phyloP scores from a whole-genome alignment of 169 alveolate species.

The Eimeria tenella region DNA sequence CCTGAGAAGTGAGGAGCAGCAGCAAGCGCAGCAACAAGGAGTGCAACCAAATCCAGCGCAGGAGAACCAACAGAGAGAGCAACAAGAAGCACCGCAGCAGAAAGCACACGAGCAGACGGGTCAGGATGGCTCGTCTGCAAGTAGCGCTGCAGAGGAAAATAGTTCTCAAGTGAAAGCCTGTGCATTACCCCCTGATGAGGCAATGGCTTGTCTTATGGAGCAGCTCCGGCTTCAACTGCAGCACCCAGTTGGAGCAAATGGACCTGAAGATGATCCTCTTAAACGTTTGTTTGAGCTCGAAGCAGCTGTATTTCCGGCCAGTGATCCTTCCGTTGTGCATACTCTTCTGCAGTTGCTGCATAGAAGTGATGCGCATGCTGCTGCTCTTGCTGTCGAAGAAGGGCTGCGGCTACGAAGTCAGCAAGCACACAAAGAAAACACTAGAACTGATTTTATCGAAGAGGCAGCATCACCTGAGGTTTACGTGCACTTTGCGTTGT shows the following conservation, averaged over 20 bases:
- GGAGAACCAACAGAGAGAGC: not conserved
- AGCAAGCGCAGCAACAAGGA: conserved; percentile 3
- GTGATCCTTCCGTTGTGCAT: not conserved
- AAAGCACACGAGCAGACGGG: not conserved
- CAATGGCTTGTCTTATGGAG: conserved; percentile 16
- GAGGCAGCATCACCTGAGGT: not conserved
- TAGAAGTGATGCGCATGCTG: conserved; percentile 15
- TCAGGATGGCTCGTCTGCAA: not conserved
- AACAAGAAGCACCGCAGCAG: conserved; percentile 33
- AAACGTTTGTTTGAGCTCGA: not conserved
- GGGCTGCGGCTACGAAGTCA: not conserved
- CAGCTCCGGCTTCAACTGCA: conserved; percentile 5
- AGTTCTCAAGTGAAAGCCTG: not conserved
- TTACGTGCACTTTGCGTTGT: conserved; percentile 3
- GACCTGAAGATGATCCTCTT: not conserved
- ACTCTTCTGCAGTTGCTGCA: conserved; percentile 15
- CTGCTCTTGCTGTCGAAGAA: conserved; percentile 21
- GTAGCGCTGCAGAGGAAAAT: not conserved
- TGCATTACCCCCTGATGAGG: not conserved
- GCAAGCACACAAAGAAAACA: not conserved
- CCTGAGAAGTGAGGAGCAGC: not conserved
- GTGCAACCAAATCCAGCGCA: not conserved
- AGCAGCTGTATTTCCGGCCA: not conserved
- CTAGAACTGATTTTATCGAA: not conserved
- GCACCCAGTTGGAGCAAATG: not conserved